These are phyloP conservation scores for Cyberlindnera maclurae DNA, from an alignment of 805 yeast species.

Conservation along the genomic window DNA sequence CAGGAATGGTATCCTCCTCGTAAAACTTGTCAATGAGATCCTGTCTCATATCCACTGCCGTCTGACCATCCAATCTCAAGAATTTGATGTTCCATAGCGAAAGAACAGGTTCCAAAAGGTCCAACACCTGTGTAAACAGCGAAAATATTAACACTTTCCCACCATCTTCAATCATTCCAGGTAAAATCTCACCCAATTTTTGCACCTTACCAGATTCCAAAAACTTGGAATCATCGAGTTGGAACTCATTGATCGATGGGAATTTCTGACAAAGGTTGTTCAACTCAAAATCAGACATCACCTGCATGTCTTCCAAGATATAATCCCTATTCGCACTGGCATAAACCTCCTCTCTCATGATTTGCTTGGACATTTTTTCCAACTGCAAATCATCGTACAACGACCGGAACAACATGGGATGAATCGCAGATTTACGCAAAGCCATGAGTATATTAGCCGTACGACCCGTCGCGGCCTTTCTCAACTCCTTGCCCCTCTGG, in stretches of 20 bases:
- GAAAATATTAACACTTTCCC: constrained; percentile 80
- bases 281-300: constrained; percentile 88
- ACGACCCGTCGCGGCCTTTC: constrained; percentile 25
- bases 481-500: constrained; percentile 28
- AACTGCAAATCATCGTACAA: constrained; percentile 50
- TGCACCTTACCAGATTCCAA: constrained; percentile 71
- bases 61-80: constrained; percentile 86
- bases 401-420: constrained; percentile 77
- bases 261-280: constrained; percentile 67
- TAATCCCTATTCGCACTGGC: constrained; percentile 61
- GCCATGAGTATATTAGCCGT: constrained; percentile 77
- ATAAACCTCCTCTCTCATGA: constrained; percentile 78
- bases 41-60: constrained; percentile 90
- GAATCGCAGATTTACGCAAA: constrained; percentile 86
- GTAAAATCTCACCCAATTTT: constrained; percentile 49
- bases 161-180: constrained; percentile 48
- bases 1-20: constrained; percentile 73
- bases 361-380: constrained; percentile 63
- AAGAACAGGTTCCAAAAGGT: constrained; percentile 74
- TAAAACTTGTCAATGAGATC: constrained; percentile 84
- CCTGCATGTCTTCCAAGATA: constrained; percentile 90
- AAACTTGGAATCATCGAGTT: constrained; percentile 48
- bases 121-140: constrained; percentile 86
- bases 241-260: constrained; percentile 44
- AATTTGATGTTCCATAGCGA: constrained; percentile 60